Evolutionary conservation across 768 basidiomycete genomes (phyloP), one percentile per base, ranked within the genome.

Genomic region (Rhodosporidiobolus sp.): DNA sequence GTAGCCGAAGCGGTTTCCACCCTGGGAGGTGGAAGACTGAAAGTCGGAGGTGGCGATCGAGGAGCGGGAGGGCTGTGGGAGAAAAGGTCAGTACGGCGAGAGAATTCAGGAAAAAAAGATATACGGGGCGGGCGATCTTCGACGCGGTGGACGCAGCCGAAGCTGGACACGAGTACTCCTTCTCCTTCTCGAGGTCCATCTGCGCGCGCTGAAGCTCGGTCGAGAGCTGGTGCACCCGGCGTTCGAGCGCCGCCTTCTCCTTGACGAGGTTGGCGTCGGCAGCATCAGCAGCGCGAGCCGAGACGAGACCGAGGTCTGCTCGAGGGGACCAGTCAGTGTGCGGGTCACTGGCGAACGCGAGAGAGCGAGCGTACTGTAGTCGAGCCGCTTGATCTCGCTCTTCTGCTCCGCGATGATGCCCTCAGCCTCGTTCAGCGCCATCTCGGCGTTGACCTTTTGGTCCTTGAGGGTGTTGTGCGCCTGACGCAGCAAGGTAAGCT

Each of bases 1-100:
- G 61, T 62, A 69, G 45, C 73, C 73, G 56, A 74, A 69, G 6
- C 73, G 59, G 22, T n/a, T n/a, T n/a, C 61, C 34, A 16, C 61
- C 19, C 22, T 46, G 60, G 9, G 28, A 46, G n/a, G 28, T n/a
- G 9, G 49, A n/a, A 2, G 34, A 16, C 48, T 66, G 57, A 8
- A 30, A 16, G 49, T 74, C 73, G 55, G 32, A 10, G 1, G 68
- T 38, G 0, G 49, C 26, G 34, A 55, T 53, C 12, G 73, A 74
- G 2, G 60, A 28, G 14, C 73, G 68, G 4, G 68, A 66, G 7
- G 70, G 55, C 70, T 71, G 59, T 19, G 28, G 14, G 50, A 30
- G 7, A 45, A 8, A 4, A 22, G 6, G 45, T 26, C 9, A 53
- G 20, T 17, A 4, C 22, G 12, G n/a, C n/a, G 45, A 28, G 7